These are phyloP conservation scores for Populus hybrid DNA, from an alignment of 441 rosid species.

Conservation along the genomic window DNA sequence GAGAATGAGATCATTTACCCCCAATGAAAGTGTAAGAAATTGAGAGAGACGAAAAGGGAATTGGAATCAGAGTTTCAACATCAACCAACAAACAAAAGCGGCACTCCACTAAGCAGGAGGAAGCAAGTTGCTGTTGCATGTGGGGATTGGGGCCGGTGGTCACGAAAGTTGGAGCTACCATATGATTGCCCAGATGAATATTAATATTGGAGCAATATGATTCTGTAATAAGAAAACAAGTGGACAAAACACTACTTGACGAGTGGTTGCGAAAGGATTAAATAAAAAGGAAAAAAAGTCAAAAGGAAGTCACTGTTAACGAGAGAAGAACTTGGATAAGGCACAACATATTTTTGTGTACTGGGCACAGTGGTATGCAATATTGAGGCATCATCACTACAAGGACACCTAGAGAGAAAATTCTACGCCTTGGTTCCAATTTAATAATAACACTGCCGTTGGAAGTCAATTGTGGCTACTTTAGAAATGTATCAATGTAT, in stretches of 20 bases:
- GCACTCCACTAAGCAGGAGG: conserved; percentile 2
- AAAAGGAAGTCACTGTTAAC: not conserved
- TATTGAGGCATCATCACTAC: too few species aligned
- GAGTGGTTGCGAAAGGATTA: not conserved
- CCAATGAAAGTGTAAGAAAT: too few species aligned
- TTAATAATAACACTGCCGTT: not conserved
- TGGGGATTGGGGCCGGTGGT: conserved; percentile 27
- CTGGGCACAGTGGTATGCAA: too few species aligned
- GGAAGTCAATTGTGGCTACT: conserved; percentile 9
- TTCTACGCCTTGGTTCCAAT: not conserved
- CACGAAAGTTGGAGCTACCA: conserved; percentile 14
- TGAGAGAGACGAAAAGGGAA: not conserved
- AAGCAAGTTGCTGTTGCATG: conserved; percentile 5
- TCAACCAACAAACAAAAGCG: not conserved
- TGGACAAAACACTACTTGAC: conserved; percentile 8
- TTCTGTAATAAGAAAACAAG: not conserved
- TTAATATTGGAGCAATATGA: not conserved
- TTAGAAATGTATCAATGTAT: not conserved
- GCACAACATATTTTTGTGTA: not conserved
- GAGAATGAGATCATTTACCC: not conserved
- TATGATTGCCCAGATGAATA: conserved; percentile 10
- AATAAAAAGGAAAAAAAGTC: not conserved
- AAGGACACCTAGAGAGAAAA: not conserved
- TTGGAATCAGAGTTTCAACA: conserved; percentile 6
- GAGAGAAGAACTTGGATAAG: not conserved